Evolutionary conservation across 352 stramenopile genomes (phyloP), one percentile per base, ranked within the genome.

Genomic region (Salisapilia sapeloensis): DNA sequence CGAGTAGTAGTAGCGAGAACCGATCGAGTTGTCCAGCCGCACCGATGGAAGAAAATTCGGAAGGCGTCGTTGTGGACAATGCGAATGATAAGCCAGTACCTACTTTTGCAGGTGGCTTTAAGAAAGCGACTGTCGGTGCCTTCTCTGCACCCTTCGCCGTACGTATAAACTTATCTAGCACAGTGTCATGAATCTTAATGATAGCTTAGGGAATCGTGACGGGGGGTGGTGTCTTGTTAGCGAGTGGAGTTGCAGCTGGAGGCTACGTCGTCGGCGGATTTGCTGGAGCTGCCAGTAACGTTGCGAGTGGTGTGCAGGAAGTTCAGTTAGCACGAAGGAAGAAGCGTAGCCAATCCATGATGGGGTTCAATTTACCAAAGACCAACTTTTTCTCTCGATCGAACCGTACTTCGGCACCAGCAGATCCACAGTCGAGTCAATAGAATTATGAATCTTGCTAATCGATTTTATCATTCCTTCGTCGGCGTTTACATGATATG

Each of bases 41-140:
- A n/a, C 24, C 24, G n/a, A 12, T 28, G 9, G 24, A 9, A n/a
- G n/a, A 50, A 60, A 39, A 35, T 13, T 35, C 43, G 40, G 29
- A 35, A 27, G 11, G 40, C 48, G 32, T 33, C 33, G 42, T 35
- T 15, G 45, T 49, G 19, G 49, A 67, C 14, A 24, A 51, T 2
- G 55, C 50, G 3, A 72, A 77, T 16, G 66, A 85, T 17, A 83
- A 85, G 35, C 75, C 70, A 4, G 48, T 52, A 2, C 65, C 75
- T 26, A 86, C 56, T 0, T 91, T 91, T 35, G 79, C 86, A 60
- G 60, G 70, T 25, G 75, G 75, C 13, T 38, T 91, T 29, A 91
- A 84, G 53, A 87, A 87, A 48, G 75, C 75, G 2, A 91, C 75
- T 0, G 60, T 91, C 31, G 72, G 75, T 14, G 75, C 75, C 20